A percentile compares a stretch with the other conserved stretches of the same genome.
These are phyloP conservation scores for Wickerhamiella shivajii DNA, from an alignment of 805 yeast genomes.

Conservation along the genomic window DNA sequence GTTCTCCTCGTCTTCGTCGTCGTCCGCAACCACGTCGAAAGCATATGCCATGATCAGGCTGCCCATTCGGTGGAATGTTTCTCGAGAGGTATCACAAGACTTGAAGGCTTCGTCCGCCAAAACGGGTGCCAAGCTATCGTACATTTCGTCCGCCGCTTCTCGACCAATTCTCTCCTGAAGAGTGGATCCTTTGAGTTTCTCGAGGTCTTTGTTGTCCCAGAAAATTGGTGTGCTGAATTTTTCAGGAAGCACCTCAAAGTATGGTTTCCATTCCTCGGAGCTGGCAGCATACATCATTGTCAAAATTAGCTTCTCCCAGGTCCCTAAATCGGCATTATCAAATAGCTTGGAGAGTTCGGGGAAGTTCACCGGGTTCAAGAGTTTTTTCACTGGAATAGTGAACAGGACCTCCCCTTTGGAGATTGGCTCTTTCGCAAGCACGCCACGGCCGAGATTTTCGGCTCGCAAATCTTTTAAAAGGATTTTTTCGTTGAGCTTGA, in stretches of 20 bases:
- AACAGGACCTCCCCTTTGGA: constrained; percentile 49
- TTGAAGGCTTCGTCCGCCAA: constrained; percentile 17
- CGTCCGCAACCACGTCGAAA: constrained; percentile 45
- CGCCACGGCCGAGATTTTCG: constrained; percentile 59
- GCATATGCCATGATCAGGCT: constrained; percentile 78
- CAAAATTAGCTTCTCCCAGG: constrained; percentile 70
- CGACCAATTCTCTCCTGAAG: constrained; percentile 59
- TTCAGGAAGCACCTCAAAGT: constrained; percentile 57
- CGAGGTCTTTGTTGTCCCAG: constrained; percentile 53
- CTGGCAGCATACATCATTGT: constrained; percentile 48
- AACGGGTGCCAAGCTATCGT: constrained; percentile 33
- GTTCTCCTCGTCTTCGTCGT: constrained; percentile 23
- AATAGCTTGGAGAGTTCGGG: constrained; percentile 20
- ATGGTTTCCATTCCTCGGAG: constrained; percentile 50
- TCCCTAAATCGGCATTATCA: constrained; percentile 26
- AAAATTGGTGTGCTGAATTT: constrained; percentile 57
- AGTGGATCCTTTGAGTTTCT: constrained; percentile 52
- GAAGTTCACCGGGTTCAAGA: constrained; percentile 48
- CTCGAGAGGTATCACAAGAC: constrained; percentile 29
- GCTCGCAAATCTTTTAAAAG: constrained; percentile 44
- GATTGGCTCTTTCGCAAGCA: constrained; percentile 51
- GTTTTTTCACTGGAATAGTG: constrained; percentile 43
- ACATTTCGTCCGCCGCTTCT: constrained; percentile 49
- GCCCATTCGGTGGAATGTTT: constrained; percentile 58
- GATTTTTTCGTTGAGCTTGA: constrained; percentile 41